Evolutionary conservation across 257 asterid species (phyloP), one percentile per base, ranked within the genome.

Genomic region (Capsicum baccatum): DNA sequence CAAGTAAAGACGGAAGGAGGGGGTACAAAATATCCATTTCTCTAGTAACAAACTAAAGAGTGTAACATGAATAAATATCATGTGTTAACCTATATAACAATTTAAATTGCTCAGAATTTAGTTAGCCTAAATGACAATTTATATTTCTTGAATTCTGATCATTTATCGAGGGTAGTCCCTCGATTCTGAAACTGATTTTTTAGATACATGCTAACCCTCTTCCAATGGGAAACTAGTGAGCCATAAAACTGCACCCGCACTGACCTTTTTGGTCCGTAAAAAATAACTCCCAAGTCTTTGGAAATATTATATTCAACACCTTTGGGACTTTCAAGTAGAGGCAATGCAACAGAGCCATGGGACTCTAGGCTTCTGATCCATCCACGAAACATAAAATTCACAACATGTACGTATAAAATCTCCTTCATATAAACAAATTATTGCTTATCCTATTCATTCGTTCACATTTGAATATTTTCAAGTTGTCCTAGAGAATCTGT

Each of bases 351-450:
- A 3, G 92, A 86, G 12, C 96, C 96, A 37, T 88, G 83, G 2
- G 98, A 92, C 86, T 95, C 97, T 79, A 95, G 86, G 85, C 87
- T 91, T 64, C 83, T 90, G 39, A 95, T 91, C 99, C 99, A 95
- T 47, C 98, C 97, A 0, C 98, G 95, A 67, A 95, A 88, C 39
- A 94, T 73, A 86, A 85, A 93, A 86, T 95, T 95, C 88, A 95
- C 98, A 60, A 95, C 98, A 98, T 94, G 89, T 52, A 80, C 26
- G 64, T 15, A 79, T 48, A 68, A 81, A 67, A 79, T 15, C 14
- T 35, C 50, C 47, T 56, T 62, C 52, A 57, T 16, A 4, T 44
- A 37, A n/a, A 10, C 14, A 26, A 69, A 52, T 9, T 10, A 63
- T 63, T 8, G 21, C 39, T 63, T 63, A 21, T 6, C 39, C 69